These are phyloP conservation scores for Calonectria pseudoturangicola DNA, from an alignment of 2,329 filamentous ascomycete species.

Conservation along the genomic window DNA sequence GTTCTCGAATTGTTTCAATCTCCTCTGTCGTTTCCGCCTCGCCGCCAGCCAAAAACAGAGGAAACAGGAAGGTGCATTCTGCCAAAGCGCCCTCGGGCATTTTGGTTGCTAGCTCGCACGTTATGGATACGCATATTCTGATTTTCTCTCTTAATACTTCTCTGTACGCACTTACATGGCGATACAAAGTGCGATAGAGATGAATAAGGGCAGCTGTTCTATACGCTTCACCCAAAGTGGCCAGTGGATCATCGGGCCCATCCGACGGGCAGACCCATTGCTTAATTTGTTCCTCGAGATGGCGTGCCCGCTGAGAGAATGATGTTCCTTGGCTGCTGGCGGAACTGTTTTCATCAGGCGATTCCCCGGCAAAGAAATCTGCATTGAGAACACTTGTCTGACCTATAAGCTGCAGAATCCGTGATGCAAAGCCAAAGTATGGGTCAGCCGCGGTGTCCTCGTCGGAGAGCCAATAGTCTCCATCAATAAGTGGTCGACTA, in stretches of 20 bases:
- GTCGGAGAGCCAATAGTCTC: slow-evolving; percentile 26
- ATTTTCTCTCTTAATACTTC: slow-evolving; percentile 8
- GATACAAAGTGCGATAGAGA: slow-evolving; percentile 31
- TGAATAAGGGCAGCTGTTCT: slow-evolving; percentile 41
- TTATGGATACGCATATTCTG: slow-evolving; percentile 7
- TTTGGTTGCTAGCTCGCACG: slow-evolving; percentile 15
- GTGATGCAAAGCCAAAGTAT: slow-evolving; percentile 35
- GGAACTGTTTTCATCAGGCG: neutral
- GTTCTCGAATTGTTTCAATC: slow-evolving; percentile 32
- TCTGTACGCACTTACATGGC: slow-evolving; percentile 6
- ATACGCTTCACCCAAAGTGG: slow-evolving; percentile 39
- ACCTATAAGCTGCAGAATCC: slow-evolving; percentile 10
- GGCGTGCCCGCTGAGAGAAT: slow-evolving; percentile 20
- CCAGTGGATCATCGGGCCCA: slow-evolving; percentile 25
- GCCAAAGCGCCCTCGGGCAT: slow-evolving; percentile 36
- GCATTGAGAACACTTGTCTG: slow-evolving; percentile 30
- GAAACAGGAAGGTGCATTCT: slow-evolving; percentile 44
- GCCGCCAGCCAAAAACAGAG: slow-evolving; percentile 43
- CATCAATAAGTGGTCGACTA: slow-evolving; percentile 18
- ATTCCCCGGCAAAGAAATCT: slow-evolving; percentile 22
- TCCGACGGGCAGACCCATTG: slow-evolving; percentile 19
- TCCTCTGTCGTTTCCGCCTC: slow-evolving; percentile 35
- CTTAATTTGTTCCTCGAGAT: slow-evolving; percentile 15
- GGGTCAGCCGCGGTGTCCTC: slow-evolving; percentile 30
- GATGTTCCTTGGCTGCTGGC: too few species aligned